phyloP scores from a whole-genome alignment of 2,329 filamentous ascomycete genomes.

The Leptosphaerulina australis region DNA sequence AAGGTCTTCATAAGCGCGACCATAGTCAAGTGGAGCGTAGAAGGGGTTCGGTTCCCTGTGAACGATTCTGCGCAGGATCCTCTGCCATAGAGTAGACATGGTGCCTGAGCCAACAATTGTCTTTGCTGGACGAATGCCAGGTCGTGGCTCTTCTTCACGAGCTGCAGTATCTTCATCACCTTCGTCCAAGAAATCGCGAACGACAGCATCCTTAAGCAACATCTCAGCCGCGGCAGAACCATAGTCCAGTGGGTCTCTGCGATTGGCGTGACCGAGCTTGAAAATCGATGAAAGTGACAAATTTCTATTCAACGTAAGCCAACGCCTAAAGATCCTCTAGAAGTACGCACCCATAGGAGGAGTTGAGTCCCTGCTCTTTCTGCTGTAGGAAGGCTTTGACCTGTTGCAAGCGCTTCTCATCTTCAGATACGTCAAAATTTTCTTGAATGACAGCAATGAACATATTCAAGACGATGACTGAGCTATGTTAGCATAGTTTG shows the following conservation, averaged over 20 bases:
- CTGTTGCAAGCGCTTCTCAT: slow-evolving; percentile 95
- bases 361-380: slow-evolving; percentile 76
- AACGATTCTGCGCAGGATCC: slow-evolving; percentile 61
- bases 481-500: slow-evolving; percentile 15
- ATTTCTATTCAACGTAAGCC: slow-evolving; percentile 56
- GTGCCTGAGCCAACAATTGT: slow-evolving; percentile 62
- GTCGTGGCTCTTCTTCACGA: slow-evolving; percentile 39
- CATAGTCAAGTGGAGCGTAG: slow-evolving; percentile 79
- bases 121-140: slow-evolving; percentile 46
- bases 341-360: slow-evolving; percentile 59
- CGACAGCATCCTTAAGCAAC: slow-evolving; percentile 94
- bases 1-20: slow-evolving; percentile 73
- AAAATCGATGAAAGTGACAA: slow-evolving; percentile 72
- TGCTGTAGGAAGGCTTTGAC: slow-evolving; percentile 93
- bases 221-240: slow-evolving; percentile 92
- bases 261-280: slow-evolving; percentile 66
- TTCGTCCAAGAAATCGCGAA: slow-evolving; percentile 91
- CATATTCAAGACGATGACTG: slow-evolving; percentile 93
- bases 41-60: slow-evolving; percentile 90
- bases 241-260: slow-evolving; percentile 86
- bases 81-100: slow-evolving; percentile 67
- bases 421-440: slow-evolving; percentile 97
- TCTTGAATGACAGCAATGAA: slow-evolving; percentile 99
- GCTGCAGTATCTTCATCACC: slow-evolving; percentile 49
- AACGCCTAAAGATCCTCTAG: not conserved